Base-by-base conservation (phyloP, 768 basidiomycete species). In the Tricholoma furcatifolium region DNA sequence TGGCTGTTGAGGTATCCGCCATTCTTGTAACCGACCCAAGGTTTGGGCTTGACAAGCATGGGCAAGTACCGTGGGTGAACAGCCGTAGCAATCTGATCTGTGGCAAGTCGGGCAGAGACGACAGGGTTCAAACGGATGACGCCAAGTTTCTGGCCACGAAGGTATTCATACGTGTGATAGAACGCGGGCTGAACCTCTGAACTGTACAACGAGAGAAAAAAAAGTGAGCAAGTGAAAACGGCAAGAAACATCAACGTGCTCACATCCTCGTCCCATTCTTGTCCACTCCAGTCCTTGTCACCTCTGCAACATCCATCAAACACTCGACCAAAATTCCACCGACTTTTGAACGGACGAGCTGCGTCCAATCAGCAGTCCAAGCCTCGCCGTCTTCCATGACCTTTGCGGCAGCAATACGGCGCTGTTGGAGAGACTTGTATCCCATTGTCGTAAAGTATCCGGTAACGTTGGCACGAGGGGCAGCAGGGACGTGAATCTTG, bases 21-120 rank as follows among this genome's bases (percentile, higher is more conserved):
- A 41, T 86, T 73, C 49, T 88, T 80, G 57, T 84, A 78, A 51
- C 76, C 74, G 2, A 89, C 62, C 96, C 95, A 98, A 0, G 92
- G 91, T 57, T 85, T 86, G 2, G 96, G 96, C 56, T 85, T 84
- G 21, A 95, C 80, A 6, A 99, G 78, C 97, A 98, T 99, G 8
- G 96, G 96, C 20, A 99, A 77, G 68, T 96, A 91, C 2, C 94
- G 90, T 14, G 96, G 94, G 70, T 96, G 93, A 15, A 98, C 74
- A 0, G 88, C 82, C 48, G 84, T 79, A 11, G 75, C 71, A 17
- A 94, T 63, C 36, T 70, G 76, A 55, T 98, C 95, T 53, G 81
- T 83, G 2, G 91, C 84, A 50, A 98, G 73, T 2, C 88, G 81
- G 12, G 88, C 84, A 3, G 85, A 74, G 5, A 98, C 87, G 4